Evolutionary conservation across 345 rosid genomes (phyloP).

Genomic region (Eucalyptus sp.): DNA sequence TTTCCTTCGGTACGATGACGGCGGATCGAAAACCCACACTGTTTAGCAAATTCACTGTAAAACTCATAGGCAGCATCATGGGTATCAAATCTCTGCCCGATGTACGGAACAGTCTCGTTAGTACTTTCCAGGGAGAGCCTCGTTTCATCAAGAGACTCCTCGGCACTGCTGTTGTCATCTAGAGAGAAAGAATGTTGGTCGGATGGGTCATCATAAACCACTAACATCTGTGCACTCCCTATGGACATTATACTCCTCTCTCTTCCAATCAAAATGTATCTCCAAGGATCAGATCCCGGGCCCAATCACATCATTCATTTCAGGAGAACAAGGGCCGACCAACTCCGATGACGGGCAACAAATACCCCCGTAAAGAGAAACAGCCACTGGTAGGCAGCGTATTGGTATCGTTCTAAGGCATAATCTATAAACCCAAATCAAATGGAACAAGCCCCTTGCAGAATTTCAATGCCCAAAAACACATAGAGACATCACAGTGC

Average conservation of each 20-base stretch:
- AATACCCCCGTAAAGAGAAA: neutral
- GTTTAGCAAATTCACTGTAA: slow-evolving; percentile 77
- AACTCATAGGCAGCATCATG: slow-evolving; percentile 93
- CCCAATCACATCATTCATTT: neutral
- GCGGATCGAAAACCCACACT: slow-evolving; percentile 88
- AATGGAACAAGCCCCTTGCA: neutral
- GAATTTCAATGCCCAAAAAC: neutral
- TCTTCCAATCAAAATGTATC: slow-evolving; percentile 1
- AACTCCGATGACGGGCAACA: neutral
- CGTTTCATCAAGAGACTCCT: slow-evolving; percentile 73
- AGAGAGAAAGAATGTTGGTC: slow-evolving; percentile 77
- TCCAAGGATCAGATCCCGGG: neutral
- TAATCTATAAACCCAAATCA: neutral
- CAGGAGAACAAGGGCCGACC: slow-evolving; percentile 5
- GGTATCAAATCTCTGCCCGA: slow-evolving; percentile 72
- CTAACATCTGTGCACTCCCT: slow-evolving; percentile 56
- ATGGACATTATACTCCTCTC: slow-evolving; percentile 46
- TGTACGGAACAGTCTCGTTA: slow-evolving; percentile 58
- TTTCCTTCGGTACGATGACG: slow-evolving; percentile 97
- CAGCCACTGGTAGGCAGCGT: neutral
- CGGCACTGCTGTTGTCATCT: slow-evolving; percentile 74
- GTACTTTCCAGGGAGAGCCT: slow-evolving; percentile 60
- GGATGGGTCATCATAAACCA: slow-evolving; percentile 72
- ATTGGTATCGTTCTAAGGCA: neutral
- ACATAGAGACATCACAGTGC: neutral